phyloP scores from a whole-genome alignment of 2,329 filamentous ascomycete species.

The Pseudofabraea citricarpa region DNA sequence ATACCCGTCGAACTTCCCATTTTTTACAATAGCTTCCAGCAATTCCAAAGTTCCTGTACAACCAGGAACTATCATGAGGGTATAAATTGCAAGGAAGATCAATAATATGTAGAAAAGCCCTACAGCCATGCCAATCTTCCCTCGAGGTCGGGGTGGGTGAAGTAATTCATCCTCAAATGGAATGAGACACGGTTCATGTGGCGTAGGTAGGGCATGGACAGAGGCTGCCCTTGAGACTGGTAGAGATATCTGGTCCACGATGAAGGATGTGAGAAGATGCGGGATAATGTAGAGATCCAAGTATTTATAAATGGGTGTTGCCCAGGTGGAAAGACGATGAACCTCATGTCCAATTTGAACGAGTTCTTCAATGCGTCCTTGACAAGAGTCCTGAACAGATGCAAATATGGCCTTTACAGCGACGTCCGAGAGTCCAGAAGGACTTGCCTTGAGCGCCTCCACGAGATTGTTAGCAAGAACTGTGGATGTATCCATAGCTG shows the following conservation, averaged over 20 bases:
- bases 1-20: constrained; percentile 2
- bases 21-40: not conserved
- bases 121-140: not conserved
- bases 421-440: not conserved
- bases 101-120: not conserved
- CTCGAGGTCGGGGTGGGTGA: not conserved
- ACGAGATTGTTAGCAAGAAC: constrained; percentile 16
- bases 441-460: not conserved
- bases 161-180: not conserved
- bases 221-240: not conserved
- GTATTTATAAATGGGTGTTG: not conserved
- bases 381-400: not conserved
- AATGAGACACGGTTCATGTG: not conserved
- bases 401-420: not conserved
- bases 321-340: not conserved
- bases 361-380: not conserved
- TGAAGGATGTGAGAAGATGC: not conserved
- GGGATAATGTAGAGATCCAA: not conserved
- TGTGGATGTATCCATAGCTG: constrained; percentile 30
- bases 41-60: not conserved
- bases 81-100: not conserved
- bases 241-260: not conserved
- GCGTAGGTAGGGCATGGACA: not conserved
- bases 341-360: not conserved
- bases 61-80: not conserved